Evolutionary conservation across 306 rosid genomes (phyloP).

Genomic region (Cucumis cinereus): DNA sequence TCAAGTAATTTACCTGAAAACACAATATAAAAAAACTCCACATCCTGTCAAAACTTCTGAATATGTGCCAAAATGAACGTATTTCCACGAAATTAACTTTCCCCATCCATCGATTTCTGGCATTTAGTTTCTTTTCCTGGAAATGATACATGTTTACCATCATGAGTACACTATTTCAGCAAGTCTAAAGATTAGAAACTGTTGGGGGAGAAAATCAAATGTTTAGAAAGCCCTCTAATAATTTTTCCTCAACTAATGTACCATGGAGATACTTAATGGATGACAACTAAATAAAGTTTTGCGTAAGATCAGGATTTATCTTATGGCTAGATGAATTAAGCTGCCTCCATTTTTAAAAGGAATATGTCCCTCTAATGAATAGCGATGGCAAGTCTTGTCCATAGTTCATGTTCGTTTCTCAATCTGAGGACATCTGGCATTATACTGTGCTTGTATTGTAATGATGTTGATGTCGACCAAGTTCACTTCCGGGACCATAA

Average conservation of each 20-base stretch:
- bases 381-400: background rate
- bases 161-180: background rate
- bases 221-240: background rate
- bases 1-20: constrained; percentile 57
- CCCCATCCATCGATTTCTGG: constrained; percentile 48
- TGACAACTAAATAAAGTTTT: background rate
- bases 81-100: constrained; percentile 84
- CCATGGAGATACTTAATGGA: background rate
- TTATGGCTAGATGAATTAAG: background rate
- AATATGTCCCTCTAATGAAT: background rate
- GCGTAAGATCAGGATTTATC: background rate
- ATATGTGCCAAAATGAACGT: constrained; percentile 84
- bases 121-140: constrained; percentile 33
- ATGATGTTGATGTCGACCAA: background rate
- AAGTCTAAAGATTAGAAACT: background rate
- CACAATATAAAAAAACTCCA: constrained; percentile 84
- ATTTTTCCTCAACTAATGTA: background rate
- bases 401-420: background rate
- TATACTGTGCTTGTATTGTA: background rate
- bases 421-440: background rate
- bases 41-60: constrained; percentile 95
- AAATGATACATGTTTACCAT: constrained; percentile 6
- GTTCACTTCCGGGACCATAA: background rate
- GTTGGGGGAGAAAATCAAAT: background rate
- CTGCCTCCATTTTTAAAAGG: background rate